These are phyloP conservation scores for Sordariomycetes sp. DNA, from an alignment of 2,329 filamentous ascomycete species.

Conservation along the genomic window DNA sequence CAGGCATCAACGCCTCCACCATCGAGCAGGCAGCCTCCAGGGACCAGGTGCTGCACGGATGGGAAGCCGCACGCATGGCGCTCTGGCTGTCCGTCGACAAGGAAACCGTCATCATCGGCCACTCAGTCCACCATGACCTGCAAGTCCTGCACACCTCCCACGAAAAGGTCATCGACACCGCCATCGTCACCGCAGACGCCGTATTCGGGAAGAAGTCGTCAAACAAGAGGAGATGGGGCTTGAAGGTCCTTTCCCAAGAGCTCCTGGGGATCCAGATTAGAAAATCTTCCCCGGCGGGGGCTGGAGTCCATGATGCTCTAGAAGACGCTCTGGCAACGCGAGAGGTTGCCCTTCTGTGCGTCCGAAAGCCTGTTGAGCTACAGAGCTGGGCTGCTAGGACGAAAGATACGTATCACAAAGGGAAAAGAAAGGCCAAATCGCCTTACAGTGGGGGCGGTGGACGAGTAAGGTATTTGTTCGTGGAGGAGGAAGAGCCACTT, in stretches of 20 bases:
- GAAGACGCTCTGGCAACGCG: conserved; percentile 4
- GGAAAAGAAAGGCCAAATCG: background rate
- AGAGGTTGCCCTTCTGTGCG: conserved; percentile 1
- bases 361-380: conserved; percentile 1
- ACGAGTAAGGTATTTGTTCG: background rate
- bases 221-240: conserved; percentile 1
- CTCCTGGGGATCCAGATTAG: conserved; percentile 3
- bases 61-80: conserved; percentile 28
- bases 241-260: background rate
- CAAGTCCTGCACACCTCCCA: conserved; percentile 32
- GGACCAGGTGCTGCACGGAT: conserved; percentile 23
- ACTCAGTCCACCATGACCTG: conserved; percentile 34
- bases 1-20: background rate
- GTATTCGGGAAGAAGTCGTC: conserved; percentile 1
- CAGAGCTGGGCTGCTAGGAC: background rate
- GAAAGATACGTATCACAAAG: background rate
- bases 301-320: background rate
- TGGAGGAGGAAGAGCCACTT: background rate
- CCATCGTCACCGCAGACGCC: conserved; percentile 22
- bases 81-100: conserved; percentile 31
- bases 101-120: conserved; percentile 37
- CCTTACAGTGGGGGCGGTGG: background rate
- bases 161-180: conserved; percentile 31
- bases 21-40: conserved; percentile 1
- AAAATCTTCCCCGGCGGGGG: background rate